Evolutionary conservation across 805 yeast species (phyloP).

Genomic region (Candida tammaniensis): DNA sequence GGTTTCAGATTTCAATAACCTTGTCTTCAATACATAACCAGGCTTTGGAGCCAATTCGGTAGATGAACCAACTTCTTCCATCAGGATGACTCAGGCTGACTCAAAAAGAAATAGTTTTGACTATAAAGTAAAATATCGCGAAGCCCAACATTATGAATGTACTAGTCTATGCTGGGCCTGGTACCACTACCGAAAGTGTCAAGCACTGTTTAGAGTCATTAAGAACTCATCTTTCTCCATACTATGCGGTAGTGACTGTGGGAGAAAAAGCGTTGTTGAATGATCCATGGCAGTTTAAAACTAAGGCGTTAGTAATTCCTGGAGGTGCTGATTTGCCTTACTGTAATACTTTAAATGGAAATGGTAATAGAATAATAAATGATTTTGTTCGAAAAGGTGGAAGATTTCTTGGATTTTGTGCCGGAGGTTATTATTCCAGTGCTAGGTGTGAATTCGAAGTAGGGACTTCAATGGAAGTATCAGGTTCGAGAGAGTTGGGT

Average conservation of each 20-base stretch:
- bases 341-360: slow-evolving; percentile 69
- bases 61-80: slow-evolving; percentile 15
- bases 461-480: slow-evolving; percentile 75
- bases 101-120: neutral
- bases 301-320: slow-evolving; percentile 80
- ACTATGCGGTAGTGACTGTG: slow-evolving; percentile 80
- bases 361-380: slow-evolving; percentile 57
- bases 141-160: slow-evolving; percentile 26
- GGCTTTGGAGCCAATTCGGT: slow-evolving; percentile 51
- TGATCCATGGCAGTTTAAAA: slow-evolving; percentile 88
- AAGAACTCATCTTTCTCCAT: slow-evolving; percentile 72
- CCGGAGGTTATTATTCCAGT: slow-evolving; percentile 90
- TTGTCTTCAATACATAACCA: slow-evolving; percentile 72
- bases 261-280: slow-evolving; percentile 57
- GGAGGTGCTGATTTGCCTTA: slow-evolving; percentile 97
- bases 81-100: slow-evolving; percentile 4
- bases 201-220: slow-evolving; percentile 79
- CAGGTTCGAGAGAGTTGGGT: slow-evolving; percentile 78
- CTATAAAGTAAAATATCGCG: slow-evolving; percentile 1
- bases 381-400: slow-evolving; percentile 80
- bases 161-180: slow-evolving; percentile 51
- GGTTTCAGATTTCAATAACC: slow-evolving; percentile 35
- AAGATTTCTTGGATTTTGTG: slow-evolving; percentile 80
- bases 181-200: slow-evolving; percentile 84
- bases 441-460: slow-evolving; percentile 78